A percentile compares a stretch with the other conserved stretches of the same genome.
Conservation (phyloP, 1,284 basidiomycete genomes). For the Pyrrhoderma noxium region DNA sequence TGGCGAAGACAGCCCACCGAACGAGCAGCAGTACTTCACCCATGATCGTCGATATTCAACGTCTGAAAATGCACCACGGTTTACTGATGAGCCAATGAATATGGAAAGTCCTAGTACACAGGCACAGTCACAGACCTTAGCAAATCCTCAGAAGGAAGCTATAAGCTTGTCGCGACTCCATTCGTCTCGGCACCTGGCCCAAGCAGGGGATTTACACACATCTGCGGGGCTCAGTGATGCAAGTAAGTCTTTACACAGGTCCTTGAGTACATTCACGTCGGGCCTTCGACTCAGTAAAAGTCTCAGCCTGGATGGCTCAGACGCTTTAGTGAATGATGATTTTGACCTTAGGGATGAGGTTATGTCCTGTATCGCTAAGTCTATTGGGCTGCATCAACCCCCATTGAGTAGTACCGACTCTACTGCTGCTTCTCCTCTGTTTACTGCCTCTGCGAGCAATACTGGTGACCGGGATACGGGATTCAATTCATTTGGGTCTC, state of each 20-base stretch:
- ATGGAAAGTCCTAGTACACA: constrained; percentile 8
- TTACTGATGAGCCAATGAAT: constrained; percentile 6
- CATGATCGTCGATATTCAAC: constrained; percentile 3
- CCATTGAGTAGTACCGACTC: constrained; percentile 61
- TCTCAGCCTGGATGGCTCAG: constrained; percentile 10
- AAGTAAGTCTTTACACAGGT: constrained; percentile 41
- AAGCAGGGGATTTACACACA: constrained; percentile 63
- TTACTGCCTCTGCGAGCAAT: constrained; percentile 42
- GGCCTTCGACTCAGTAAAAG: not conserved
- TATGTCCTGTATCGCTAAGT: constrained; percentile 96
- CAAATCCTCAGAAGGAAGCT: constrained; percentile 18
- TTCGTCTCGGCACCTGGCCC: constrained; percentile 43
- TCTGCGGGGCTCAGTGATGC: constrained; percentile 41
- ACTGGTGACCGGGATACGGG: constrained; percentile 28
- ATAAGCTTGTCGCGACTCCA: constrained; percentile 23
- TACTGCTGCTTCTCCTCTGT: constrained; percentile 56
- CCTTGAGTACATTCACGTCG: constrained; percentile 30
- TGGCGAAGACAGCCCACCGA: constrained; percentile 32
- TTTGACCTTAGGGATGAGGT: constrained; percentile 92
- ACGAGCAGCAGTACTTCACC: constrained; percentile 52
- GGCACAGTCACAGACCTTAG: constrained; percentile 21
- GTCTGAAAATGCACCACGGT: not conserved
- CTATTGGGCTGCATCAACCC: constrained; percentile 91
- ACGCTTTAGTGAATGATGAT: constrained; percentile 37
- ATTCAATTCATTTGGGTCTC: constrained; percentile 79